Percentiles rank a stretch among this genome's conserved stretches.
Conservation (phyloP, 148 eudicot species). For the Cornus kousa region DNA sequence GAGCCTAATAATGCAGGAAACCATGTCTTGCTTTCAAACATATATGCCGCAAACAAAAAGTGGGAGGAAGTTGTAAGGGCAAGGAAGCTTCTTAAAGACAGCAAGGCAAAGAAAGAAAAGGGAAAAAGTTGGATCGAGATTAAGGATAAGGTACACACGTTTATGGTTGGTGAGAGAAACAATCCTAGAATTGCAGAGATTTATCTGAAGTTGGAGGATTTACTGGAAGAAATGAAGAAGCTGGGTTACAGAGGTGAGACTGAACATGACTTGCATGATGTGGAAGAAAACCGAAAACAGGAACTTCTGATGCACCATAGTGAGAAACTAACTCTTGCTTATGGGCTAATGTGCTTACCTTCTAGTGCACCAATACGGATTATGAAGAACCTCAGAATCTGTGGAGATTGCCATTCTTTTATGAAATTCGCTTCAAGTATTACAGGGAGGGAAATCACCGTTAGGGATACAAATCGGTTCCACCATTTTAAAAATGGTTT, state of each 20-base stretch:
- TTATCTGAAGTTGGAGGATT: constrained; percentile 47
- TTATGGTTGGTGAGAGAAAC: constrained; percentile 67
- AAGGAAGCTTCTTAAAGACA: constrained; percentile 52
- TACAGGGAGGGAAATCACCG: constrained; percentile 54
- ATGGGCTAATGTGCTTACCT: constrained; percentile 62
- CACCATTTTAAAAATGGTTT: constrained; percentile 61
- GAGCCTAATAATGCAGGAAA: constrained; percentile 76
- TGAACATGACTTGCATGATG: constrained; percentile 65
- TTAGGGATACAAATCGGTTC: constrained; percentile 66
- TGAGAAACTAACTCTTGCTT: constrained; percentile 67
- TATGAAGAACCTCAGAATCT: constrained; percentile 71
- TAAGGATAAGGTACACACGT: constrained; percentile 55
- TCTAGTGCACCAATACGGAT: constrained; percentile 54
- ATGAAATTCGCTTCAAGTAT: constrained; percentile 67
- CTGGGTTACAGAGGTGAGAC: constrained; percentile 45
- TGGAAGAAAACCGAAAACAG: constrained; percentile 53
- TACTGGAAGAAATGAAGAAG: constrained; percentile 53
- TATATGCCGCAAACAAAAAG: constrained; percentile 57
- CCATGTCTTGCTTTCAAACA: constrained; percentile 72
- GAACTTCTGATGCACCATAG: constrained; percentile 65
- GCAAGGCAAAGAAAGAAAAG: constrained; percentile 53
- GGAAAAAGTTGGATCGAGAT: constrained; percentile 79
- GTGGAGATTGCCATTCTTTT: constrained; percentile 76
- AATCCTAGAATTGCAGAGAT: constrained; percentile 51
- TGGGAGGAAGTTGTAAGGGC: constrained; percentile 67